A percentile compares a stretch with the other conserved stretches of the same genome.
Evolutionary conservation across 2,329 filamentous ascomycete genomes (phyloP).

Genomic region (Didymella exigua): DNA sequence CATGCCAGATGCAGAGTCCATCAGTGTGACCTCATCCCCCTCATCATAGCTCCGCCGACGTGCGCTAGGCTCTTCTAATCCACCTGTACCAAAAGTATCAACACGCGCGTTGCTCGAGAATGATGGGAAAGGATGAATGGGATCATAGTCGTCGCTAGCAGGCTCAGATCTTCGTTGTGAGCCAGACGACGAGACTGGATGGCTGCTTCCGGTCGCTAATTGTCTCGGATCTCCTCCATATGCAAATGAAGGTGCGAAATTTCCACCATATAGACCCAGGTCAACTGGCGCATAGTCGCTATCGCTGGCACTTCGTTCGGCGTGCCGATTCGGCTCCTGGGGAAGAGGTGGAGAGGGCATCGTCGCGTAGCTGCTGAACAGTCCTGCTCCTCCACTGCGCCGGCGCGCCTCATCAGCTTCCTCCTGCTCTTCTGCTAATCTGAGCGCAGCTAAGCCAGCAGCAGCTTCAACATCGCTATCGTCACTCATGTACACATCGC

Average conservation of each 20-base stretch:
- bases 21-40: conserved; percentile 73
- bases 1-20: conserved; percentile 41
- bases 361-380: conserved; percentile 55
- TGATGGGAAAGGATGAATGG: conserved; percentile 63
- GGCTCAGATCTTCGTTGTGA: conserved; percentile 53
- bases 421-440: conserved; percentile 80
- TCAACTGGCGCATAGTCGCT: conserved; percentile 75
- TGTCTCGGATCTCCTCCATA: conserved; percentile 61
- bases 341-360: conserved; percentile 52
- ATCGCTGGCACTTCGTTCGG: conserved; percentile 57
- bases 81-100: conserved; percentile 89
- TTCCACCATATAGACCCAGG: conserved; percentile 74
- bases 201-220: conserved; percentile 47
- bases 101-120: conserved; percentile 70
- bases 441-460: conserved; percentile 82
- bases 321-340: conserved; percentile 20
- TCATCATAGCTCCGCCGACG: conserved; percentile 88
- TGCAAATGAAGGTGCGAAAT: conserved; percentile 66
- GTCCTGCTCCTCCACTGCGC: conserved; percentile 62
- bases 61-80: conserved; percentile 73
- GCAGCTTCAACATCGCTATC: conserved; percentile 89
- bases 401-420: conserved; percentile 63
- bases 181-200: conserved; percentile 52
- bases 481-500: conserved; percentile 56
- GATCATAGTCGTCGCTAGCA: conserved; percentile 52